These are phyloP conservation scores for Yamadazyma ubonensis DNA, from an alignment of 805 yeast genomes.

Conservation along the genomic window DNA sequence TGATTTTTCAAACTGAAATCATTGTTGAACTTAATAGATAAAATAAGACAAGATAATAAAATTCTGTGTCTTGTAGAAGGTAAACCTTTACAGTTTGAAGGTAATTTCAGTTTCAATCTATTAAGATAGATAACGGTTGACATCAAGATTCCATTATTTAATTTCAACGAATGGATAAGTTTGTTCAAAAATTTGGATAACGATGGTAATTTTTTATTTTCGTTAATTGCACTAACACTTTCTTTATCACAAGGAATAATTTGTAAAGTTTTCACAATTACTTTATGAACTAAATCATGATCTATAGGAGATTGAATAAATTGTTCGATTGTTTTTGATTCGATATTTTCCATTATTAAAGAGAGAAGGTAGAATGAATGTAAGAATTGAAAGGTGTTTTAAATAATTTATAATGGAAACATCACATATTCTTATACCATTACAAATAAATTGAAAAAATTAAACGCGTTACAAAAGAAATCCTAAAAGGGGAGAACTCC, in stretches of 20 bases:
- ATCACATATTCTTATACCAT: background rate
- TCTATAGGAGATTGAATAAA: constrained; percentile 66
- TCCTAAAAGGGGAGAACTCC: background rate
- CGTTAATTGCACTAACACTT: constrained; percentile 21
- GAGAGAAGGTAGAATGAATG: background rate
- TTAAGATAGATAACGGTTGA: constrained; percentile 69
- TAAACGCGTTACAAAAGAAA: background rate
- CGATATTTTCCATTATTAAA: constrained; percentile 19
- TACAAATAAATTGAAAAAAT: no score
- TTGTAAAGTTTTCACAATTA: constrained; percentile 64
- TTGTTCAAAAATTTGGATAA: constrained; percentile 71
- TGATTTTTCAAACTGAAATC: constrained; percentile 75
- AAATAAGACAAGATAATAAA: constrained; percentile 68
- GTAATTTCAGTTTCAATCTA: constrained; percentile 58
- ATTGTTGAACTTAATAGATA: constrained; percentile 72
- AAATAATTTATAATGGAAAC: background rate
- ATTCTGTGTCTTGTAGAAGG: constrained; percentile 81
- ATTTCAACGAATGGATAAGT: constrained; percentile 71
- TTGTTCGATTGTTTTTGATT: constrained; percentile 52
- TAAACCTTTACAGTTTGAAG: constrained; percentile 70
- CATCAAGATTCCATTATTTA: constrained; percentile 77
- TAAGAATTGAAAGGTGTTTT: background rate
- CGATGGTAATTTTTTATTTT: constrained; percentile 55
- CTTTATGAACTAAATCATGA: constrained; percentile 69
- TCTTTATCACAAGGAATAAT: constrained; percentile 53